Percentiles rank a stretch among this genome's conserved stretches.
These are phyloP conservation scores for Obba rivulosa DNA, from an alignment of 768 basidiomycete genomes.

Conservation along the genomic window DNA sequence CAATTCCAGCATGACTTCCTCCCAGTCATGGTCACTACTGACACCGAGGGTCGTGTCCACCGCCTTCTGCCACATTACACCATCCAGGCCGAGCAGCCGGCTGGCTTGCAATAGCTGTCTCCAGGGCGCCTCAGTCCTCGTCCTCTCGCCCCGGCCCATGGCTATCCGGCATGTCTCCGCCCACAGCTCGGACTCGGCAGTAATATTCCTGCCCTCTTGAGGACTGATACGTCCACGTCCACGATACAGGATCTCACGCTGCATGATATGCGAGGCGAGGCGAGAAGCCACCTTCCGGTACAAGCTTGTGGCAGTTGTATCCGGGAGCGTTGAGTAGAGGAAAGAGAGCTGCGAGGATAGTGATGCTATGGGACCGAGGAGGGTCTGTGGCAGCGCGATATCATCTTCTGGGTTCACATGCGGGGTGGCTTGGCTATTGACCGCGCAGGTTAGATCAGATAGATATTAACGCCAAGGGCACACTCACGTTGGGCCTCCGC, in stretches of 20 bases:
- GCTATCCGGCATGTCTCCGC: slow-evolving; percentile 68
- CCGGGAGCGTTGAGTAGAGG: slow-evolving; percentile 60
- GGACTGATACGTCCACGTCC: slow-evolving; percentile 55
- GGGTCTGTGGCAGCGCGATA: slow-evolving; percentile 57
- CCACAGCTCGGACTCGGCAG: slow-evolving; percentile 78
- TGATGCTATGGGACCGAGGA: slow-evolving; percentile 72
- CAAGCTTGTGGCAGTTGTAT: slow-evolving; percentile 47
- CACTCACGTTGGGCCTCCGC: slow-evolving; percentile 38
- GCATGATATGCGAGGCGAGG: slow-evolving; percentile 72
- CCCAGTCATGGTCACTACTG: slow-evolving; percentile 40
- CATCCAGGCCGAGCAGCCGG: slow-evolving; percentile 58
- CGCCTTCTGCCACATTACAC: slow-evolving; percentile 43
- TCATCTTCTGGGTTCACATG: slow-evolving; percentile 29
- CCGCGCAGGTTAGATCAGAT: neutral
- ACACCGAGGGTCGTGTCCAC: slow-evolving; percentile 44
- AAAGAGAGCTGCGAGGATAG: slow-evolving; percentile 75
- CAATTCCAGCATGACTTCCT: slow-evolving; percentile 41
- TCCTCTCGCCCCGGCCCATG: slow-evolving; percentile 39
- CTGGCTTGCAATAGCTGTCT: slow-evolving; percentile 63
- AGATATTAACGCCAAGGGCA: neutral
- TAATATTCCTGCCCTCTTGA: slow-evolving; percentile 55
- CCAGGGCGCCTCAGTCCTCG: slow-evolving; percentile 72
- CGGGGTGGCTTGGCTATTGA: slow-evolving; percentile 17
- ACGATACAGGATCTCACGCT: slow-evolving; percentile 77
- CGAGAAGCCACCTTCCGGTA: slow-evolving; percentile 73